Percentiles rank a stretch among this genome's conserved stretches.
These are phyloP conservation scores for Stachybotrys elegans DNA, from an alignment of 2,329 filamentous ascomycete species.

Conservation along the genomic window DNA sequence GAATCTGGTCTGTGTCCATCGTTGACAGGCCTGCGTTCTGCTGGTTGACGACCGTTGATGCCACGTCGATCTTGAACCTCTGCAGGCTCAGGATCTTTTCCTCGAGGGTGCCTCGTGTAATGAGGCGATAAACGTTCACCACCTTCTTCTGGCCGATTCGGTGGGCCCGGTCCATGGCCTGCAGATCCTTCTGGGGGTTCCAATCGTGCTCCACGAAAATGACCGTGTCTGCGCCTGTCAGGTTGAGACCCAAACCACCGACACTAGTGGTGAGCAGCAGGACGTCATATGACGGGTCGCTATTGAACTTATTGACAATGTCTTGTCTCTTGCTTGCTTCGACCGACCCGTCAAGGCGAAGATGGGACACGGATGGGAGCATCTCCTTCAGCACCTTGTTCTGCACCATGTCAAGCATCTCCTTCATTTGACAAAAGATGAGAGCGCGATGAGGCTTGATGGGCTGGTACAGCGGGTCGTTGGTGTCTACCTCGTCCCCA, in stretches of 20 bases:
- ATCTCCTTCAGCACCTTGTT: constrained; percentile 85
- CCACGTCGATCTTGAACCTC: constrained; percentile 99
- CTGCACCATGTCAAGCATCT: constrained; percentile 99
- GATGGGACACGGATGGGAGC: constrained; percentile 86
- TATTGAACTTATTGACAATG: constrained; percentile 98
- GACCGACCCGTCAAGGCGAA: constrained; percentile 90
- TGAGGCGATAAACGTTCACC: constrained; percentile 95
- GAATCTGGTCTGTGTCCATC: constrained; percentile 98
- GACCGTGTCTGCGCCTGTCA: constrained; percentile 95
- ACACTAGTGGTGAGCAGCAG: constrained; percentile 91
- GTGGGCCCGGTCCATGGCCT: constrained; percentile 98
- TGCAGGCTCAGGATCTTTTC: constrained; percentile 98
- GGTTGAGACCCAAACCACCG: constrained; percentile 86
- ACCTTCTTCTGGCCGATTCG: constrained; percentile 99
- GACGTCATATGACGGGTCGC: constrained; percentile 93
- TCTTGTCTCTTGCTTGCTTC: constrained; percentile 92
- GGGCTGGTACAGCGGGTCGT: constrained; percentile 63
- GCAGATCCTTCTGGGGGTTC: constrained; percentile 98
- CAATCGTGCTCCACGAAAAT: constrained; percentile 99
- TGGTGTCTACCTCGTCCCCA: constrained; percentile 57
- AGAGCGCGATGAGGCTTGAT: constrained; percentile 95
- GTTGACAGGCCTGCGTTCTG: constrained; percentile 91
- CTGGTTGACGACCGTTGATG: constrained; percentile 96
- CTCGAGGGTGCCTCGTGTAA: constrained; percentile 91
- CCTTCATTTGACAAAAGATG: constrained; percentile 99